Evolutionary conservation across 345 rosid species (phyloP), one percentile per base, ranked within the genome.

Genomic region (Ailanthus altissimus): DNA sequence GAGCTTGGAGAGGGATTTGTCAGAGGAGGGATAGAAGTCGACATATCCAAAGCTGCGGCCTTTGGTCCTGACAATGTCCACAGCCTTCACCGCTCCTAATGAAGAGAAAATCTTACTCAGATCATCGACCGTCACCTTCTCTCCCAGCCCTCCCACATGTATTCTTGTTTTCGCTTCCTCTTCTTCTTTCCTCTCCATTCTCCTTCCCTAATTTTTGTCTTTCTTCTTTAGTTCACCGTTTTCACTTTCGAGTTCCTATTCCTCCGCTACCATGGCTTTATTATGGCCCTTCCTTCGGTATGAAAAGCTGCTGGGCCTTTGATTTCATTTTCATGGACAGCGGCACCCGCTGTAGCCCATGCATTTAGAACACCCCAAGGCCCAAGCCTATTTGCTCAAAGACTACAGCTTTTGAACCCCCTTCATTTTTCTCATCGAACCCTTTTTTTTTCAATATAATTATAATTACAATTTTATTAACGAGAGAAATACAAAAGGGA

Each of bases 11-110:
- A 96, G 93, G 62, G 98, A 86, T 0, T 86, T 88, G 9, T 51
- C 57, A 4, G 92, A 84, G 15, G 90, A 81, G 0, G 97, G 95
- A 63, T 81, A 68, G 87, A 96, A 89, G 63, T 93, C 90, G 62
- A 92, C 78, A 73, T 91, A 92, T 42, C 94, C 99, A n/a, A 96
- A 90, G 83, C 97, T 84, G 64, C 98, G 98, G 74, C 97, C 92
- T 92, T 93, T 96, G 63, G 90, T 88, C 77, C 95, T 85, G 23
- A 92, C 76, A 32, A 96, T 85, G 3, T 93, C 93, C 0, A 93
- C 81, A 2, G 85, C 76, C 60, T 85, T 80, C 0, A 91, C 87
- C 6, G 28, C 67, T 18, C 97, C 97, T 77, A 86, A 66, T 2
- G 90, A 72, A 51, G 89, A 88, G 77, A 95, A 90, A 9, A 89